Conservation (phyloP, 106 monocot genomes). For the Dendrobium officinale region DNA sequence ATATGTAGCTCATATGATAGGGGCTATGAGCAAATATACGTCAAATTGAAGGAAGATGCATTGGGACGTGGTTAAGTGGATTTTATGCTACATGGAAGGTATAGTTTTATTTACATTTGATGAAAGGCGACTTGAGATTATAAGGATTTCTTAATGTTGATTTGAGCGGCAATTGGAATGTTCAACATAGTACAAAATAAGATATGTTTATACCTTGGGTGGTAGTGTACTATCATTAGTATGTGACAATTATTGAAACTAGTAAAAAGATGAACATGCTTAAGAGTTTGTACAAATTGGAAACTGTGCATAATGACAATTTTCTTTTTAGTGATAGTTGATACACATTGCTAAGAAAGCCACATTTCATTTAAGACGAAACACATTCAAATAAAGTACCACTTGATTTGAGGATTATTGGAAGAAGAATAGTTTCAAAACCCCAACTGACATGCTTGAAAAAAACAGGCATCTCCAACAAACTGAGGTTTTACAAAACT, state of each 20-base stretch:
- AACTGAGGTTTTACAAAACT: too few relatives aligned
- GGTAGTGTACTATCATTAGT: background rate
- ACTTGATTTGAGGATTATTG: background rate
- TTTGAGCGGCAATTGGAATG: too few relatives aligned
- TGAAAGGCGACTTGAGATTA: too few relatives aligned
- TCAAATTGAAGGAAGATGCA: too few relatives aligned
- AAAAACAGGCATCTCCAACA: too few relatives aligned
- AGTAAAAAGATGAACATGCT: background rate
- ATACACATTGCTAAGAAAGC: background rate
- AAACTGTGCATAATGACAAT: background rate
- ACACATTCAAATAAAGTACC: background rate
- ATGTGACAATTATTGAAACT: background rate
- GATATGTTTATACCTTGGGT: background rate
- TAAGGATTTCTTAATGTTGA: background rate
- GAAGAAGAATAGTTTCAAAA: background rate
- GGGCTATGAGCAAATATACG: too few relatives aligned
- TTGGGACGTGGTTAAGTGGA: too few relatives aligned
- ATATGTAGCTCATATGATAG: too few relatives aligned
- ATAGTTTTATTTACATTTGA: too few relatives aligned
- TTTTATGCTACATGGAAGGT: too few relatives aligned
- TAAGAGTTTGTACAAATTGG: background rate
- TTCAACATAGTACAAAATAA: background rate
- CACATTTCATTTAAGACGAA: background rate
- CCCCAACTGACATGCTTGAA: background rate
- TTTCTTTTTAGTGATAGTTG: background rate